Evolutionary conservation across 768 basidiomycete genomes (phyloP).

Genomic region (Tricholoma hemisulphureum): DNA sequence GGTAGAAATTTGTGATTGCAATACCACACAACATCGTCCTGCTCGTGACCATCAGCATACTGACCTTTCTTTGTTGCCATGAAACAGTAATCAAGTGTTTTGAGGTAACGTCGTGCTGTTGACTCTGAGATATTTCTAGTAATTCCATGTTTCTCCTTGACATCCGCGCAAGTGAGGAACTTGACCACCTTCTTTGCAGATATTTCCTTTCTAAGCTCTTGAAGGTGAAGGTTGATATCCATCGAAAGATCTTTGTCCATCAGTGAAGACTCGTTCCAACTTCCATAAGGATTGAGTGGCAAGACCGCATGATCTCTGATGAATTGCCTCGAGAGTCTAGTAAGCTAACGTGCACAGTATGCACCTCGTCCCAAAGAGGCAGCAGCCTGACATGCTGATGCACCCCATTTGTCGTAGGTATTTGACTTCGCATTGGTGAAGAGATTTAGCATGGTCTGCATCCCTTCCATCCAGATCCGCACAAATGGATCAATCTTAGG

Average conservation of each 20-base stretch:
- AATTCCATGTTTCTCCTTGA: too few species aligned
- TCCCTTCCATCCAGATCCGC: too few species aligned
- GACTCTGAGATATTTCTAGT: too few species aligned
- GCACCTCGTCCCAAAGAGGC: not conserved
- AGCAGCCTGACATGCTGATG: conserved; percentile 2
- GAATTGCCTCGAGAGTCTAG: conserved; percentile 10
- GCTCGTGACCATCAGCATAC: too few species aligned
- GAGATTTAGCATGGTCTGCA: not conserved
- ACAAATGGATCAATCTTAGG: conserved; percentile 1
- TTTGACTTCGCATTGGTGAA: not conserved
- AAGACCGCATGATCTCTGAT: conserved; percentile 16
- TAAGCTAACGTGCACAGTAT: too few species aligned
- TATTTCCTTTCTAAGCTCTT: conserved; percentile 22
- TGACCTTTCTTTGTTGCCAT: too few species aligned
- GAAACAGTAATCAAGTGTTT: conserved; percentile 11
- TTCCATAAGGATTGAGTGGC: too few species aligned
- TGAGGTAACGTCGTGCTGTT: conserved; percentile 1
- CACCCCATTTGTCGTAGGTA: conserved; percentile 1
- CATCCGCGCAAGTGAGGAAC: conserved; percentile 19
- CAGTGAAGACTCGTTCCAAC: conserved; percentile 25
- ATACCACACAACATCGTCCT: too few species aligned
- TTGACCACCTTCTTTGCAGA: too few species aligned
- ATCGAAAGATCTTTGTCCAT: conserved; percentile 27
- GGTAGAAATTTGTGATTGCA: too few species aligned
- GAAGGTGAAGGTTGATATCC: conserved; percentile 23